Evolutionary conservation across 2,329 filamentous ascomycete species (phyloP).

Genomic region (Cucurbitaria berberidis): DNA sequence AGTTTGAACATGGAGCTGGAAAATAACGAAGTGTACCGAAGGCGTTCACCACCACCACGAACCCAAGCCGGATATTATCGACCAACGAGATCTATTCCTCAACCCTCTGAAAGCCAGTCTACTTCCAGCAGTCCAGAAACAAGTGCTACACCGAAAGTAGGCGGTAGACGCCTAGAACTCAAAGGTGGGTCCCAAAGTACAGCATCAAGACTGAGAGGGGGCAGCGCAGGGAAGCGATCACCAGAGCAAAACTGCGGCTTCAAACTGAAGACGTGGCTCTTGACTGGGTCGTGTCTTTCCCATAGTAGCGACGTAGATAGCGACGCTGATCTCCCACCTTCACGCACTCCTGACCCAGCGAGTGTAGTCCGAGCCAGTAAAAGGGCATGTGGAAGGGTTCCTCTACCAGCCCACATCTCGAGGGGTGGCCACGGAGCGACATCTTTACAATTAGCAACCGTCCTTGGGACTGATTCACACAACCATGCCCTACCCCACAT

Average conservation of each 20-base stretch:
- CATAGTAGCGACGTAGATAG: not conserved
- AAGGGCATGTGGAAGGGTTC: slow-evolving; percentile 1
- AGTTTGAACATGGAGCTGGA: not conserved
- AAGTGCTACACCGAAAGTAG: not conserved
- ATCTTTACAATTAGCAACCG: too few species aligned
- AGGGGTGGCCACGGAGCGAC: not conserved
- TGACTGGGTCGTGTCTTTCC: not conserved
- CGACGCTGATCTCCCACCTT: not conserved
- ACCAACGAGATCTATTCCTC: not conserved
- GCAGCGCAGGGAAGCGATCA: not conserved
- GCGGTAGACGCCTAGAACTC: slow-evolving; percentile 7
- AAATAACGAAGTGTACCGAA: not conserved
- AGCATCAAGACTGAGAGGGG: slow-evolving; percentile 16
- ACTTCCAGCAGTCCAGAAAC: not conserved
- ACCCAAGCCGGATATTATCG: not conserved
- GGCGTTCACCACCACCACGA: not conserved
- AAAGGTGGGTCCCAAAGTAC: slow-evolving; percentile 2
- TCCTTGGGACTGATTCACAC: too few species aligned
- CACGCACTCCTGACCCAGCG: not conserved
- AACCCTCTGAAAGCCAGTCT: not conserved
- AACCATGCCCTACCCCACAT: too few species aligned
- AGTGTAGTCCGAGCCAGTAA: not conserved
- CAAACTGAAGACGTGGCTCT: slow-evolving; percentile 4
- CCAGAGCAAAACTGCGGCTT: not conserved
- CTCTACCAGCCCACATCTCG: not conserved